These are phyloP conservation scores for Phaeotremella skinneri DNA, from an alignment of 768 basidiomycete genomes.

Conservation along the genomic window DNA sequence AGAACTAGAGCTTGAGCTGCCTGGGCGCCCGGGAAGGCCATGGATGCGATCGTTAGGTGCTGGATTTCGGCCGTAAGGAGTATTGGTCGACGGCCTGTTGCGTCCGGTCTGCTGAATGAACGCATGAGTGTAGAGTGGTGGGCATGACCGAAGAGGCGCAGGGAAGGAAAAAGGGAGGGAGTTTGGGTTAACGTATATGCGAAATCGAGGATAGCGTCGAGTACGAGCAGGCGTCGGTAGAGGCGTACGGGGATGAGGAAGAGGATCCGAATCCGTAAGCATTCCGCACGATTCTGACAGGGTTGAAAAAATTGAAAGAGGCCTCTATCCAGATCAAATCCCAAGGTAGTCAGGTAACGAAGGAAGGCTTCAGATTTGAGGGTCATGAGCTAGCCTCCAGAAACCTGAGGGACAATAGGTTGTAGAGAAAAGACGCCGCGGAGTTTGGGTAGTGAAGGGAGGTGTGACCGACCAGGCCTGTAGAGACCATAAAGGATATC, in stretches of 20 bases:
- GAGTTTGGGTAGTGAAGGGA: not conserved
- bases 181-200: conserved; percentile 6
- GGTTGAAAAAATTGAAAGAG: not conserved
- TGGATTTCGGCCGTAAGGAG: conserved; percentile 9
- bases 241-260: not conserved
- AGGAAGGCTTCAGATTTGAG: too few relatives aligned
- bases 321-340: not conserved
- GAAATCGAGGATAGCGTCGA: conserved; percentile 9
- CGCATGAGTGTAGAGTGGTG: not conserved
- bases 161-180: not conserved
- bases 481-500: not conserved
- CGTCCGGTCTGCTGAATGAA: conserved; percentile 17
- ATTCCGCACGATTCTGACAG: not conserved
- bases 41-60: not conserved
- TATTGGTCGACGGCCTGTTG: conserved; percentile 7
- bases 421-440: not conserved
- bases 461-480: not conserved
- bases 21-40: conserved; percentile 4
- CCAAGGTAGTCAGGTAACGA: not conserved
- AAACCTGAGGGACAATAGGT: too few relatives aligned
- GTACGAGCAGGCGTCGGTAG: not conserved
- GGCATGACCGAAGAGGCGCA: conserved; percentile 4
- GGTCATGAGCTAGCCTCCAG: too few relatives aligned
- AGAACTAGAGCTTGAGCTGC: not conserved
- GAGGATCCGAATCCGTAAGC: conserved; percentile 6